Percentiles rank a stretch among this genome's conserved stretches.
phyloP scores from a whole-genome alignment of 371 early-diverging fungal genomes.

The Apophysomyces variabilis region DNA sequence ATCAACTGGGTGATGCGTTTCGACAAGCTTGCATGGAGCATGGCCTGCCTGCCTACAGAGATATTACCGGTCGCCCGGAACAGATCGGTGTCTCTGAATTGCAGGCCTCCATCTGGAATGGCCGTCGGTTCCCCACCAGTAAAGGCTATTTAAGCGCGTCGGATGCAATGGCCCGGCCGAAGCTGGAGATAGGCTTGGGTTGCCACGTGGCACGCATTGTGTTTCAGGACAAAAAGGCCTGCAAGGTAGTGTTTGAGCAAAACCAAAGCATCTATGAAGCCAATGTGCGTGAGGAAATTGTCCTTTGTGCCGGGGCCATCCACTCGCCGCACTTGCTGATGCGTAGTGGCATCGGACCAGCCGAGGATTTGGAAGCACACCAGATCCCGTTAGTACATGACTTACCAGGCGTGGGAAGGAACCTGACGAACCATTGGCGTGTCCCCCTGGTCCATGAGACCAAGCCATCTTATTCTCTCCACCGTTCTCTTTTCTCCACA shows the following conservation, averaged over 20 bases:
- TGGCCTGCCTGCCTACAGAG: slow-evolving; percentile 22
- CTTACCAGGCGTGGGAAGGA: slow-evolving; percentile 44
- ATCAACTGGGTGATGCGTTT: slow-evolving; percentile 17
- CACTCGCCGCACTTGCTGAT: slow-evolving; percentile 35
- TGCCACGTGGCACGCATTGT: slow-evolving; percentile 23
- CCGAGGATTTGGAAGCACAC: slow-evolving; percentile 22
- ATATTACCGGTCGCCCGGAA: slow-evolving; percentile 23
- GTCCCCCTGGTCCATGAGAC: slow-evolving; percentile 29
- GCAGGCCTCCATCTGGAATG: slow-evolving; percentile 26
- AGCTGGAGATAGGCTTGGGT: slow-evolving; percentile 26
- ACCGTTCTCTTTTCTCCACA: slow-evolving; percentile 16
- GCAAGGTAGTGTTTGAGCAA: slow-evolving; percentile 22
- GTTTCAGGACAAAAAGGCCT: slow-evolving; percentile 16
- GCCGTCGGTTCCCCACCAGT: slow-evolving; percentile 22
- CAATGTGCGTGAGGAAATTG: slow-evolving; percentile 30
- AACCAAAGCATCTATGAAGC: slow-evolving; percentile 11
- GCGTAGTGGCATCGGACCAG: slow-evolving; percentile 30
- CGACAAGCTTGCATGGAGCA: slow-evolving; percentile 25
- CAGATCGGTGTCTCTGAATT: slow-evolving; percentile 29
- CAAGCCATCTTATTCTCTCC: slow-evolving; percentile 20
- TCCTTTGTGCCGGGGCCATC: slow-evolving; percentile 48
- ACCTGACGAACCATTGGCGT: slow-evolving; percentile 44
- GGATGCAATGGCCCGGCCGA: slow-evolving; percentile 14
- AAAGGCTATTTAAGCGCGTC: slow-evolving; percentile 17
- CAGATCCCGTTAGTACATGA: slow-evolving; percentile 26